phyloP scores from a whole-genome alignment of 2,329 filamentous ascomycete genomes.

The Laburnicola sp. region DNA sequence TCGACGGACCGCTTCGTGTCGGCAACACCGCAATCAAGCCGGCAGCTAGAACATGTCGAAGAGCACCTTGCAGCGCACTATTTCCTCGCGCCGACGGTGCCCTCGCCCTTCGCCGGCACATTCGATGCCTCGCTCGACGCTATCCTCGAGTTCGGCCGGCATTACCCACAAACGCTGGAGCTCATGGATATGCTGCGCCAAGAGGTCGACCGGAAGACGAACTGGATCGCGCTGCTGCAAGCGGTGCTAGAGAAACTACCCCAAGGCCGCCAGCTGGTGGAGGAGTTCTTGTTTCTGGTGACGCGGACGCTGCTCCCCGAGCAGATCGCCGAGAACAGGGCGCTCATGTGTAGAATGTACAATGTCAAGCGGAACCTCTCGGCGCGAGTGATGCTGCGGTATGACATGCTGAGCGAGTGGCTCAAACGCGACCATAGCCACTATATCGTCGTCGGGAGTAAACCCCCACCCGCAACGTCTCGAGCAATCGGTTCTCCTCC shows the following conservation, averaged over 20 bases:
- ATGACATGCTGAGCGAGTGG: conserved; percentile 35
- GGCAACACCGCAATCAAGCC: too few relatives aligned
- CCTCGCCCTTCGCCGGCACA: conserved; percentile 28
- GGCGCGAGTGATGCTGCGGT: conserved; percentile 26
- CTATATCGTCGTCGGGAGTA: conserved; percentile 10
- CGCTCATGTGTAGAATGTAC: conserved; percentile 24
- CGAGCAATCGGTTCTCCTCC: neutral
- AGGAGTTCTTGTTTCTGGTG: conserved; percentile 27
- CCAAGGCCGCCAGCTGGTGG: conserved; percentile 10
- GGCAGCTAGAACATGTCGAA: too few relatives aligned
- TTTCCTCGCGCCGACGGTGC: conserved; percentile 22
- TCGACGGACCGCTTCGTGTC: too few relatives aligned
- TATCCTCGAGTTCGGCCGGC: conserved; percentile 18
- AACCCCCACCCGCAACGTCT: neutral
- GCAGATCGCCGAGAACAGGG: conserved; percentile 30
- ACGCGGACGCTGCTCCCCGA: conserved; percentile 30
- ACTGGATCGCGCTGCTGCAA: conserved; percentile 18
- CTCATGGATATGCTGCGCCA: conserved; percentile 16
- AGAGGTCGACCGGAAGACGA: conserved; percentile 7
- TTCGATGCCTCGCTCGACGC: conserved; percentile 29
- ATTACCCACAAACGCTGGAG: neutral
- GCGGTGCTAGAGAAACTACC: neutral
- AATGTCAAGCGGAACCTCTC: conserved; percentile 21
- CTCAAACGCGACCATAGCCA: conserved; percentile 12
- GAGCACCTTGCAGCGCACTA: conserved; percentile 17